These are phyloP conservation scores for Phytopythium chamaehyphon DNA, from an alignment of 352 stramenopile genomes.

Conservation along the genomic window DNA sequence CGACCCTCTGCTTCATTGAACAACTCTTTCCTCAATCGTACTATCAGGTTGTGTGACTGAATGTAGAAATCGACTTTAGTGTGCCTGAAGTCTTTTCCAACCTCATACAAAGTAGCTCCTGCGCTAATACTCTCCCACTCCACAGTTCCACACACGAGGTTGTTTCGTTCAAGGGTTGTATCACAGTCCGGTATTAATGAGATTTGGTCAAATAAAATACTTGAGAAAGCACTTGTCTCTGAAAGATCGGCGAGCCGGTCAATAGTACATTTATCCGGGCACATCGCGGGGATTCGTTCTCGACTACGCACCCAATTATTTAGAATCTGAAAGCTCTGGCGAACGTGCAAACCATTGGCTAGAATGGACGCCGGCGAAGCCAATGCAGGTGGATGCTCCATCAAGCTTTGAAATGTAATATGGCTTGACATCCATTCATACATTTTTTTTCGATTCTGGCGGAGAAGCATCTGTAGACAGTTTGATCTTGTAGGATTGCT, in stretches of 20 bases:
- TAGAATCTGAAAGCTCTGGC: slow-evolving; percentile 42
- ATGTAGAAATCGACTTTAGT: slow-evolving; percentile 41
- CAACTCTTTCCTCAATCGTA: slow-evolving; percentile 29
- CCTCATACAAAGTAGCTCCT: background rate
- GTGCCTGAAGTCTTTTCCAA: slow-evolving; percentile 10
- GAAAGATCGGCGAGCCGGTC: slow-evolving; percentile 14
- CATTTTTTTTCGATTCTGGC: slow-evolving; percentile 32
- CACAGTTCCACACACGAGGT: slow-evolving; percentile 23
- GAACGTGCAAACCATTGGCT: slow-evolving; percentile 34
- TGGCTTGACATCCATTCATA: slow-evolving; percentile 51
- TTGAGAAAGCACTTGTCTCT: slow-evolving; percentile 37
- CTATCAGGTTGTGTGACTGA: slow-evolving; percentile 34
- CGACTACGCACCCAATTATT: slow-evolving; percentile 55
- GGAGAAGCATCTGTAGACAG: slow-evolving; percentile 22
- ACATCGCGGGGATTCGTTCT: slow-evolving; percentile 35
- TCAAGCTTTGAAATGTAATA: slow-evolving; percentile 52
- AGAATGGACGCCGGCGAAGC: slow-evolving; percentile 34
- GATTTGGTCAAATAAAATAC: slow-evolving; percentile 57
- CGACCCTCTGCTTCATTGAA: slow-evolving; percentile 21
- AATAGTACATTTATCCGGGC: slow-evolving; percentile 25
- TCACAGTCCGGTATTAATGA: slow-evolving; percentile 23
- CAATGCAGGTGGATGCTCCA: slow-evolving; percentile 49
- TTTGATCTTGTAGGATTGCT: slow-evolving; percentile 6
- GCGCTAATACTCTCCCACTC: slow-evolving; percentile 24
- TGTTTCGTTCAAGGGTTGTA: slow-evolving; percentile 28